Base-by-base conservation (phyloP, 371 early-diverging fungal genomes). In the Cokeromyces recurvatus region DNA sequence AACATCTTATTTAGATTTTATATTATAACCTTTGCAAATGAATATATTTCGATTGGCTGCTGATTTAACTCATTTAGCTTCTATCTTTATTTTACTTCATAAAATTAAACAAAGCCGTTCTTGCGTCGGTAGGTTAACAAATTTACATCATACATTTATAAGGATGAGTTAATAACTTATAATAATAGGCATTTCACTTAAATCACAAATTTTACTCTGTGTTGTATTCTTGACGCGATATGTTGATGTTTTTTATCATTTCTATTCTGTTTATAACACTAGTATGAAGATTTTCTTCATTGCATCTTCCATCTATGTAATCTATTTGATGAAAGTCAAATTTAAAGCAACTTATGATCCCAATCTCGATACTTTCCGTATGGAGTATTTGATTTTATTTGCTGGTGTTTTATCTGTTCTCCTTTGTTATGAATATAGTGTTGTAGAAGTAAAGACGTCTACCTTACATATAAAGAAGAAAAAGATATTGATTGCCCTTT, bases 271-370 rank as follows among this genome's bases (percentile, higher is more conserved):
- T 5, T 99, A 99, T 81, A 97, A 97, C 70, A 81, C 91, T 24
- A 50, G 85, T 39, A 97, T 98, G 97, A 98, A 99, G 76, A 37
- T 95, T 14, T 84, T 98, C 62, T 99, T 97, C 69, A 88, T 98
- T 54, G 72, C 74, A 2, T 75, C 90, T 3, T 86, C 94, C 15
- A 63, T 82, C 16, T 90, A 93, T 66, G 86, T 96, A 45, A 68
- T 97, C 15, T 98, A 87, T 51, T 70, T 92, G 50, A 99, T 99
- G 92, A 76, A 82, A 56, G 40, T 73, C 43, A 84, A 82, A 51
- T 93, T 86, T 64, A 90, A 86, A 65, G 88, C 92, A 1, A 90
- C 98, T 0, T 97, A 97, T 77, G 97, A 96, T 61, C 84, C 84
- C 24, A 79, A 71, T 16, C 74, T 90, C 16, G 99, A 99, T 68